phyloP scores from a whole-genome alignment of 2,329 filamentous ascomycete species.

The Diplocarpon mali region DNA sequence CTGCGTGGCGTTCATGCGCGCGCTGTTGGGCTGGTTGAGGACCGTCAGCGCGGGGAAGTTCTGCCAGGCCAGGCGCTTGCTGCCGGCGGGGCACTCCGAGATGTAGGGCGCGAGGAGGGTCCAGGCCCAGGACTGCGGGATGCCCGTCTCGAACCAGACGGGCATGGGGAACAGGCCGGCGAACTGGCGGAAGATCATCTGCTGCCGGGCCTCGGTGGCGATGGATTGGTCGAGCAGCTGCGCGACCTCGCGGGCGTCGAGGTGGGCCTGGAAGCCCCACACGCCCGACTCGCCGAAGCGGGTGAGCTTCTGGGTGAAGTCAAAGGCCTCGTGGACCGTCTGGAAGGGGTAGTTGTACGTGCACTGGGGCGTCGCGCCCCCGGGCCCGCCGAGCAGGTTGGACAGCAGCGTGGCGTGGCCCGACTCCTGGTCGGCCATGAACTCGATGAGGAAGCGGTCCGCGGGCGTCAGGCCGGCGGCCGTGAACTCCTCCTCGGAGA shows the following conservation, averaged over 20 bases:
- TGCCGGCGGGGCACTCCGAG: slow-evolving; percentile 59
- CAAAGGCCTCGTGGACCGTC: slow-evolving; percentile 65
- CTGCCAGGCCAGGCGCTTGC: slow-evolving; percentile 70
- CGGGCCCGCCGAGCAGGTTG: slow-evolving; percentile 59
- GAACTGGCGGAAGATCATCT: slow-evolving; percentile 78
- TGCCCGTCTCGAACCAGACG: slow-evolving; percentile 68
- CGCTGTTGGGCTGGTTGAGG: slow-evolving; percentile 67
- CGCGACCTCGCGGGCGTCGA: slow-evolving; percentile 64
- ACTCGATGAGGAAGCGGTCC: slow-evolving; percentile 59
- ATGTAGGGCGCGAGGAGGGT: slow-evolving; percentile 74
- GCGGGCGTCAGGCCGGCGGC: slow-evolving; percentile 56
- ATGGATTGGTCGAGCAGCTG: slow-evolving; percentile 67
- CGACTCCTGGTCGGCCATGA: slow-evolving; percentile 68
- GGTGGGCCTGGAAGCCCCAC: slow-evolving; percentile 69
- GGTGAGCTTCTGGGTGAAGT: slow-evolving; percentile 80
- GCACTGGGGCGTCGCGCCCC: slow-evolving; percentile 55
- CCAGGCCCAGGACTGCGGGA: slow-evolving; percentile 81
- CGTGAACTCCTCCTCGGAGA: slow-evolving; percentile 58
- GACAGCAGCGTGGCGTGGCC: slow-evolving; percentile 67
- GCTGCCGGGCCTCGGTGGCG: slow-evolving; percentile 68
- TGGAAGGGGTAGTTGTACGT: slow-evolving; percentile 72
- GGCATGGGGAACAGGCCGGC: slow-evolving; percentile 71
- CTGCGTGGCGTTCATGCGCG: slow-evolving; percentile 51
- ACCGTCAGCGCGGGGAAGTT: slow-evolving; percentile 68
- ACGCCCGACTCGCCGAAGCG: slow-evolving; percentile 71